These are phyloP conservation scores for Apocynum venetum DNA, from an alignment of 257 asterid genomes.

Conservation along the genomic window DNA sequence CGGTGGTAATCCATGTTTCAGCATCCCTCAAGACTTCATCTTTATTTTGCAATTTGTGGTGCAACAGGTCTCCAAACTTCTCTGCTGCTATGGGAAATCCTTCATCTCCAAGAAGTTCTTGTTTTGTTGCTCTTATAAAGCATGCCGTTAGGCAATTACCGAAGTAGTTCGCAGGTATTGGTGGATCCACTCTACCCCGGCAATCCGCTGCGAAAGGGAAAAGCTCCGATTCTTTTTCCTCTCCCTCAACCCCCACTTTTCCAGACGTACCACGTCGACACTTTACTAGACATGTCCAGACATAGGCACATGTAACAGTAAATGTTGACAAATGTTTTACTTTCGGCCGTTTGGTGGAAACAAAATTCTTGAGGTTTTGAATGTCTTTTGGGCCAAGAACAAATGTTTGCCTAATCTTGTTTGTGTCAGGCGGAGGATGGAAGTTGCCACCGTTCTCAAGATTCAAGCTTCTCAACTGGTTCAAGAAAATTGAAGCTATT, in stretches of 20 bases:
- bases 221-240: conserved; percentile 12
- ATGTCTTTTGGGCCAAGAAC: conserved; percentile 18
- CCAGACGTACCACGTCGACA: background rate
- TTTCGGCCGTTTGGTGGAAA: background rate
- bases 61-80: conserved; percentile 17
- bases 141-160: conserved; percentile 34
- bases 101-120: conserved; percentile 18
- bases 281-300: conserved; percentile 35
- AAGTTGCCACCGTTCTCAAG: background rate
- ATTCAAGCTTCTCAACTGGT: background rate
- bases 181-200: conserved; percentile 28
- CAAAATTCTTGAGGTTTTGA: conserved; percentile 24
- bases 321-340: conserved; percentile 27
- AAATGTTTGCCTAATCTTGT: conserved; percentile 32
- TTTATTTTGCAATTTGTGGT: conserved; percentile 14
- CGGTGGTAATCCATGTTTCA: conserved; percentile 17
- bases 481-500: conserved; percentile 13
- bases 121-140: background rate
- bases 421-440: background rate
- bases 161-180: conserved; percentile 31
- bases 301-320: conserved; percentile 27
- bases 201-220: conserved; percentile 21
- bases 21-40: conserved; percentile 19
- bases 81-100: conserved; percentile 28
- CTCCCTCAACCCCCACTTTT: background rate